Base-by-base conservation (phyloP, 495 filamentous ascomycete species). In the Extremus antarcticus region DNA sequence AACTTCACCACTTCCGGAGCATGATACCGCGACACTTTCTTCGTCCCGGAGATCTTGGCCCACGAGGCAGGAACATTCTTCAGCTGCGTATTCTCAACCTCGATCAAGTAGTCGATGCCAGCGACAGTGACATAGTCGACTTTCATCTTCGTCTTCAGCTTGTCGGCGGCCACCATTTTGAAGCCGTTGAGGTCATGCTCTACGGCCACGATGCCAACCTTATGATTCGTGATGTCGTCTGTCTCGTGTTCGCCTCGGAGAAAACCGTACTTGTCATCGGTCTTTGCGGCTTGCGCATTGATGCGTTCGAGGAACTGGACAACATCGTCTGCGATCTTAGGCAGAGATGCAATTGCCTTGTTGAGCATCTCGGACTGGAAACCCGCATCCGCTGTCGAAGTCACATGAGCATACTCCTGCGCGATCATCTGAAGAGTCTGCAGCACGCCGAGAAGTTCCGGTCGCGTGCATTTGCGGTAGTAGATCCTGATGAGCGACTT, bases 401-500 rank as follows among this genome's bases (percentile, higher is more conserved):
- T 84, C 51, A 90, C 76, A 54, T 76, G 71, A 0, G 76, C 68
- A 64, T 86, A 95, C 56, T 88, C 83, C 53, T 76, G 79, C 1
- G 88, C 75, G 43, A 97, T 90, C 51, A 73, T 78, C 60, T 94
- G 87, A 63, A 97, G 70, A 0, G 86, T 86, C 68, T 95, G 91
- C 0, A 99, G 73, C 7, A 91, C 81, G 3, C 78, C 78, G 2
- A 99, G 76, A 19, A 99, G 80, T 68, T 97, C 94, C 3, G 91
- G 87, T 0, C 94, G 84, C 2, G 87, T 86, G 66, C 90, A 96
- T 73, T 84, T 62, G 48, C 38, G 60, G 66, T 99, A 99, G 71
- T 96, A 99, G 40, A 99, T 95, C 19, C 92, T 78, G 63, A 97
- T 92, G 40, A 99, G 70, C 47, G 85, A 89, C 60, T 89, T 87